These are phyloP conservation scores for Penstemon barbatus DNA, from an alignment of 257 asterid species.

Conservation along the genomic window DNA sequence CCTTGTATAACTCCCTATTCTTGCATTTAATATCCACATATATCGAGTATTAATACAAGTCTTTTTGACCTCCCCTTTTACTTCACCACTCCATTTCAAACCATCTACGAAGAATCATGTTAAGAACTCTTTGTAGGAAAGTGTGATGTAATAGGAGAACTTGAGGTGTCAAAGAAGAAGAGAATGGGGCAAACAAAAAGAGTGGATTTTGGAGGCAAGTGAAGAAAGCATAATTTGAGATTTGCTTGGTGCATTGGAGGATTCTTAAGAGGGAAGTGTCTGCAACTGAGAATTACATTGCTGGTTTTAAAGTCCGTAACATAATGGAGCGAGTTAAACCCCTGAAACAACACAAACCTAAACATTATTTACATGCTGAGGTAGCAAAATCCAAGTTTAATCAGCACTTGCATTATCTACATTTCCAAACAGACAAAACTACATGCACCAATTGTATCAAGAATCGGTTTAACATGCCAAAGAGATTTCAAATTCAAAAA, in stretches of 20 bases:
- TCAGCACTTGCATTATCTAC: not conserved
- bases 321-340: not conserved
- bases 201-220: conserved; percentile 31
- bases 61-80: conserved; percentile 63
- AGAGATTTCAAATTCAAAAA: no score
- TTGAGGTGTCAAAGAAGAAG: conserved; percentile 31
- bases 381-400: not conserved
- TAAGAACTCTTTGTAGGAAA: conserved; percentile 49
- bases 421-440: not conserved
- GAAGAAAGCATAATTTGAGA: conserved; percentile 45
- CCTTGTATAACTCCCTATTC: conserved; percentile 27
- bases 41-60: conserved; percentile 76
- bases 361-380: no score
- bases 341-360: not conserved
- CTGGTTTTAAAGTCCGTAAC: not conserved
- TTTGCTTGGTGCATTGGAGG: not conserved
- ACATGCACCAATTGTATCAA: no score
- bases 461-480: no score
- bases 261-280: not conserved
- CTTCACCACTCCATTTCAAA: conserved; percentile 86
- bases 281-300: conserved; percentile 4
- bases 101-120: conserved; percentile 85
- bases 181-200: conserved; percentile 35
- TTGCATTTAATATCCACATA: conserved; percentile 86
- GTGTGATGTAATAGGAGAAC: conserved; percentile 13